Conservation (phyloP, 192 early-diverging fungal species). For the Dimargaris cristalligena region DNA sequence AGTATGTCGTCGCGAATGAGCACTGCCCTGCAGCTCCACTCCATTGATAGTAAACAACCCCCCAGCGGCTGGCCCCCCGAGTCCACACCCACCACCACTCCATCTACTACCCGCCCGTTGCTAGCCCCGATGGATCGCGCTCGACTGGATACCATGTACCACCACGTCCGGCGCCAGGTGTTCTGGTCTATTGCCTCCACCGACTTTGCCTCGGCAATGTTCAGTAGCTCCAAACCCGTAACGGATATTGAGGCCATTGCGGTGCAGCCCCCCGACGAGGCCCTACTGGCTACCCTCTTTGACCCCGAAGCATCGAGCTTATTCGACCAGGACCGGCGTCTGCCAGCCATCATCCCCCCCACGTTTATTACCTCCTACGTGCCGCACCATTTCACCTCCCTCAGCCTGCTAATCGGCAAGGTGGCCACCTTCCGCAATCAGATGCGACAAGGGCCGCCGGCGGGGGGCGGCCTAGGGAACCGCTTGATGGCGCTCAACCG, state of each 20-base stretch:
- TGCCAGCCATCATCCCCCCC: conserved; percentile 5
- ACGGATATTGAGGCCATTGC: not conserved
- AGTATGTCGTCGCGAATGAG: conserved; percentile 3
- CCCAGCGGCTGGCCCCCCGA: too few relatives aligned
- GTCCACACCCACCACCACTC: too few relatives aligned
- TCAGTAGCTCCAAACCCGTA: not conserved
- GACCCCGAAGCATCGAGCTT: not conserved
- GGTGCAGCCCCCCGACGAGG: not conserved
- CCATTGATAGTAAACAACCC: not conserved
- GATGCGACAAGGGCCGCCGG: too few relatives aligned
- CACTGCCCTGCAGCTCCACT: not conserved
- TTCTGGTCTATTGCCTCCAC: conserved; percentile 8
- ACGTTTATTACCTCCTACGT: conserved; percentile 1
- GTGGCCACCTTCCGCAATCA: conserved; percentile 4
- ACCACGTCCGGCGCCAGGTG: not conserved
- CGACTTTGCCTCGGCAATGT: conserved; percentile 6
- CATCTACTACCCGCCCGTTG: too few relatives aligned
- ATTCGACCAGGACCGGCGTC: not conserved
- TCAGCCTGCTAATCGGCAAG: conserved; percentile 4
- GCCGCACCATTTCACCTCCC: conserved; percentile 2
- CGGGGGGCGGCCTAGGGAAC: too few relatives aligned
- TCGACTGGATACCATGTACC: not conserved
- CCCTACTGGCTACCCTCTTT: not conserved
- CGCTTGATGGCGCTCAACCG: not conserved
- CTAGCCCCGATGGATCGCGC: too few relatives aligned